Evolutionary conservation across 306 rosid genomes (phyloP), one percentile per base, ranked within the genome.

Genomic region (Erythrophleum fordii): DNA sequence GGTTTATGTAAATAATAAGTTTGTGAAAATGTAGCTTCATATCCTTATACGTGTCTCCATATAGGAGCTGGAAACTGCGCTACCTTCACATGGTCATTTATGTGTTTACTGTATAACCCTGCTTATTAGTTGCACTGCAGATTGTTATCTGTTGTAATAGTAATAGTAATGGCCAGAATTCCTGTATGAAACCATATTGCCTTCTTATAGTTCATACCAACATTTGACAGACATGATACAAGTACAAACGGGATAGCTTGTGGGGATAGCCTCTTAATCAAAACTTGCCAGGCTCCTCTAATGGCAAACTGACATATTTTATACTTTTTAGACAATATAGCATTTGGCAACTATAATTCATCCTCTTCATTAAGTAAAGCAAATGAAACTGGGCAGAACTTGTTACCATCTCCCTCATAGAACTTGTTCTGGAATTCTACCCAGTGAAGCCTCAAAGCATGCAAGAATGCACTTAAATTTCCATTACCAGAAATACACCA

Each of bases 381-480:
- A 13, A 90, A 89, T 45, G 93, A 86, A 77, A 77, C 89, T 1
- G 92, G 92, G 69, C 49, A 49, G 89, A 92, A 92, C 87, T 85
- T 90, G 83, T 85, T 86, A 17, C 92, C 89, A 35, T 89, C 88
- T 67, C 95, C 95, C 76, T 87, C 91, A 3, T 83, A 89, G n/a
- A 89, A 82, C 88, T 92, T 87, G 90, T 89, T 86, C 76, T 82
- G 92, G 77, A 90, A 90, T 87, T 90, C 95, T 59, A 89, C 90
- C 92, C 90, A 87, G 74, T 89, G 89, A 82, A 88, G 92, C 26
- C 93, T 90, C 69, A 87, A 60, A 10, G 92, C 93, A n/a, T 89
- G 97, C 61, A 92, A 90, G 87, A 86, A 90, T 46, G 95, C 88
- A 49, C 97, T 89, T 9, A 90, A 86, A 25, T 87, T 85, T 90